Evolutionary conservation across 2,329 filamentous ascomycete genomes (phyloP), one percentile per base, ranked within the genome.

Genomic region (Nothopassalora personata): DNA sequence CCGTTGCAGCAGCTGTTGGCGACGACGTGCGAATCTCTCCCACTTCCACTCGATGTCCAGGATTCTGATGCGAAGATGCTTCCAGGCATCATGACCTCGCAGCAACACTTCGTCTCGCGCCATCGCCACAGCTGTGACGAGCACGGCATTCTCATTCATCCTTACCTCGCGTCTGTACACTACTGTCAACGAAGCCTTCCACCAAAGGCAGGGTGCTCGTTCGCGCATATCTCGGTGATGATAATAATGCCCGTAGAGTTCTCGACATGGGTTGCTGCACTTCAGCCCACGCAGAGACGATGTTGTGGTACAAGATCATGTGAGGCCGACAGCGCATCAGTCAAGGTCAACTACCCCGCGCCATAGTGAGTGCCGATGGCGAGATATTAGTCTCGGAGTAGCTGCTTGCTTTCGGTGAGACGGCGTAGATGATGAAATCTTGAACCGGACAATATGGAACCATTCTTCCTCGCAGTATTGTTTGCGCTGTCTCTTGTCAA

Each of bases 401-500:
- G n/a, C 39, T 43, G 39, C 39, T 43, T 43, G 39, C 39, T n/a
- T 8, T 27, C 28, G 23, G 46, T 4, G 46, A 49, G 46, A 43
- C 19, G 46, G 23, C 19, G 46, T 30, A 28, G 18, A 23, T 49
- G 46, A 15, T 28, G 46, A n/a, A 13, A 11, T 9, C 3, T 27
- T n/a, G 19, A 15, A n/a, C 4, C 1, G n/a, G 19, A 51, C 13
- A 55, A 45, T 28, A 65, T 65, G 64, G 61, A 58, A 43, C 51
- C 60, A 19, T 58, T 64, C 53, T 49, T 65, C 28, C 49, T 65
- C 28, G 48, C 45, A n/a, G 53, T 57, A 34, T 27, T 66, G 9
- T 60, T 59, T 36, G 52, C 61, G 15, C 34, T 64, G 43, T 58
- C 54, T 30, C 45, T 64, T 18, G 56, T 66, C 6, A 64, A 66